Evolutionary conservation across 2,329 filamentous ascomycete species (phyloP).

Genomic region (Colletotrichum destructivum): DNA sequence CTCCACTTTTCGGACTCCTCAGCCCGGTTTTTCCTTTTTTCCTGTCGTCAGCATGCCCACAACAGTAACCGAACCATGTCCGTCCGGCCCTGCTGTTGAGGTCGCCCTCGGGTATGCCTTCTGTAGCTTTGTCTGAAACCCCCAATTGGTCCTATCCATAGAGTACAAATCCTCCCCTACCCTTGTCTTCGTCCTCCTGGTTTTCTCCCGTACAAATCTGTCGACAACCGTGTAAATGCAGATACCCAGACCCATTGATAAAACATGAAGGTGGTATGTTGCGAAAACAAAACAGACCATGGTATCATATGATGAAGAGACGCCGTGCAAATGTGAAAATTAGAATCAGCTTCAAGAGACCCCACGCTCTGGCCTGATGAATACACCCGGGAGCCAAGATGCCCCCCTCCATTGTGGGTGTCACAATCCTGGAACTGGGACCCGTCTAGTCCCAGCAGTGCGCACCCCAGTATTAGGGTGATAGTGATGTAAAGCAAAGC

Average conservation of each 20-base stretch:
- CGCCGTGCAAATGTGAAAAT: constrained; percentile 42
- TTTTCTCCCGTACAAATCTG: constrained; percentile 18
- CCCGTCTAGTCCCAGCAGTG: constrained; percentile 5
- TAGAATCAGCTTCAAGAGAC: constrained; percentile 16
- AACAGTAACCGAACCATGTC: constrained; percentile 24
- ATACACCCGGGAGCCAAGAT: background rate
- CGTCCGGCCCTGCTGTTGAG: constrained; percentile 30
- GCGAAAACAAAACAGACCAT: constrained; percentile 42
- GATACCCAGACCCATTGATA: constrained; percentile 31
- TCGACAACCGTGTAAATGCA: constrained; percentile 29
- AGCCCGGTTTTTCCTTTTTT: background rate
- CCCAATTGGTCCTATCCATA: constrained; percentile 21
- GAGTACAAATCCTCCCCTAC: constrained; percentile 36
- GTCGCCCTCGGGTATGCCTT: constrained; percentile 42
- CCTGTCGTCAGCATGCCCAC: constrained; percentile 24
- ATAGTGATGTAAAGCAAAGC: constrained; percentile 34
- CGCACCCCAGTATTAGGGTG: constrained; percentile 25
- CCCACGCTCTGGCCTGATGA: background rate
- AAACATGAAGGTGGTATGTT: constrained; percentile 42
- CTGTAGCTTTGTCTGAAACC: constrained; percentile 23
- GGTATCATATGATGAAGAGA: constrained; percentile 44
- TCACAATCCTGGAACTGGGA: background rate
- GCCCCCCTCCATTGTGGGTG: background rate
- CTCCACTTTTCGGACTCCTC: constrained; percentile 39
- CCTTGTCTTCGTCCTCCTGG: background rate